A percentile compares a stretch with the other conserved stretches of the same genome.
These are phyloP conservation scores for Nannochloris sp. DNA, from an alignment of 139 green algal species.

Conservation along the genomic window DNA sequence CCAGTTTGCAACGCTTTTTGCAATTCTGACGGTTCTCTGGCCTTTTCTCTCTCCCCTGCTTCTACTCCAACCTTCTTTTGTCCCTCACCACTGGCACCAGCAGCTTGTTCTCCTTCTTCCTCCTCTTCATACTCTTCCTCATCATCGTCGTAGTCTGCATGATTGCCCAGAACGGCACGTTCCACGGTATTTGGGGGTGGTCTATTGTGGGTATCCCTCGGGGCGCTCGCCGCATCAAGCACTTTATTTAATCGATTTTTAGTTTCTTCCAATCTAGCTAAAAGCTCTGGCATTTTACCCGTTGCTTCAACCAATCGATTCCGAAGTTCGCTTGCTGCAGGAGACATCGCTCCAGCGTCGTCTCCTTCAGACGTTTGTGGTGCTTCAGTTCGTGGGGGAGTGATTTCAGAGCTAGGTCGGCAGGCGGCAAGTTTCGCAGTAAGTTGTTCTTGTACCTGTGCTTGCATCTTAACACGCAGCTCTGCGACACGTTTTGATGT, in stretches of 20 bases:
- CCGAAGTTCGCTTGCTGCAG: slow-evolving; percentile 10
- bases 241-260: slow-evolving; percentile 12
- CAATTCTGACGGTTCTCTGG: not conserved
- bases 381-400: not conserved
- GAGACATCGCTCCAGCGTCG: not conserved
- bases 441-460: slow-evolving; percentile 14
- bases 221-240: not conserved
- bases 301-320: slow-evolving; percentile 12
- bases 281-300: slow-evolving; percentile 12
- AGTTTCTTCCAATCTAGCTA: slow-evolving; percentile 19
- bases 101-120: no score
- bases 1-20: no score
- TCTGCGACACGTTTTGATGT: slow-evolving; percentile 1
- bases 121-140: no score
- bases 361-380: not conserved
- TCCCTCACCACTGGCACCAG: no score
- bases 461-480: slow-evolving; percentile 18
- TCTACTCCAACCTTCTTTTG: not conserved
- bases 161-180: not conserved
- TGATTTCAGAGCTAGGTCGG: not conserved
- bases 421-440: not conserved
- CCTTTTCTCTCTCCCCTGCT: not conserved
- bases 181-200: slow-evolving; percentile 23
- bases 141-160: not conserved
- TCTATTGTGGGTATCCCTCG: not conserved